Conservation (phyloP, 2,329 filamentous ascomycete species). For the Alternaria ethzedia region DNA sequence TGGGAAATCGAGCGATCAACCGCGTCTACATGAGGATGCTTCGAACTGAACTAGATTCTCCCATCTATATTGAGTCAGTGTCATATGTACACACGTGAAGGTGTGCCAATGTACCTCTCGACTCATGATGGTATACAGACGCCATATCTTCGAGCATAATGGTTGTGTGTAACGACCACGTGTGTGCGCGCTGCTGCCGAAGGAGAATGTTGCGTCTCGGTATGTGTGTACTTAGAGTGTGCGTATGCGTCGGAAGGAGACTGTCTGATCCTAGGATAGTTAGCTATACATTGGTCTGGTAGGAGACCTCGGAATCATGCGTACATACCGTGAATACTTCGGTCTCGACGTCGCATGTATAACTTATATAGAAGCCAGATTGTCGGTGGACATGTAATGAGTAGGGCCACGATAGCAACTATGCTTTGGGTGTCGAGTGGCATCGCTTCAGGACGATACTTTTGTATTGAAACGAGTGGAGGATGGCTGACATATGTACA, state of each 20-base stretch:
- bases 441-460: too few species aligned
- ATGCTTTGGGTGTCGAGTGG: neutral
- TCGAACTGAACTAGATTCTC: neutral
- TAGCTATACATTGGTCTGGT: too few species aligned
- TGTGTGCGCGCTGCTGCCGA: neutral
- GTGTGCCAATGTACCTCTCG: neutral
- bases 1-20: too few species aligned
- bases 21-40: too few species aligned
- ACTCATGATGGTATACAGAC: neutral
- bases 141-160: neutral
- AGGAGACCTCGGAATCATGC: too few species aligned
- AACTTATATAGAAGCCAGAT: neutral
- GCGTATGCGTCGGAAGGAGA: neutral
- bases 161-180: neutral
- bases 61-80: neutral
- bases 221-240: neutral
- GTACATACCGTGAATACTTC: too few species aligned
- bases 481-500: too few species aligned
- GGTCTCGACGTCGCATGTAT: too few species aligned
- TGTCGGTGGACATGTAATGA: neutral
- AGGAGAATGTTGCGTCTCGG: neutral
- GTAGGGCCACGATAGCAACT: neutral
- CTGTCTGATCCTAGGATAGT: too few species aligned
- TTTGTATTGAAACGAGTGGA: too few species aligned
- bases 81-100: fast-evolving